Base-by-base conservation (phyloP, 1,139 yeast species). In the Spencermartinsiella ligniputridi region DNA sequence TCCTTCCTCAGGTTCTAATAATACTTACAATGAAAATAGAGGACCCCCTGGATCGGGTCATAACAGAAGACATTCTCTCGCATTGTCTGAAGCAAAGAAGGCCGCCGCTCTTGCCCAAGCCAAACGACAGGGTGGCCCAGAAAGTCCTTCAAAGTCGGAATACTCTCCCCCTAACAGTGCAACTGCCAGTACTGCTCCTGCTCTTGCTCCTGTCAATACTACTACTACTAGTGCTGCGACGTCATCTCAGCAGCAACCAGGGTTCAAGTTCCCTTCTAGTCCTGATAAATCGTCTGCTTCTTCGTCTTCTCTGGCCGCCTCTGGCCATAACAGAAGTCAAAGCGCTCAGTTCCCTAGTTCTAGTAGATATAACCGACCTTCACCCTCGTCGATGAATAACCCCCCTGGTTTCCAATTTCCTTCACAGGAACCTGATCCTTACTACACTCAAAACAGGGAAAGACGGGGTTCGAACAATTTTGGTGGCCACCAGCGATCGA, bases 71-170 rank as follows among this genome's bases (percentile, higher is more conserved):
- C 98, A 92, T 61, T 89, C 97, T 0, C 70, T 92, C 50, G 97
- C 96, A 1, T 72, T 92, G 48, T 83, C 83, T 47, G 98, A 92
- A 65, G 98, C 98, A n/a, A 90, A 87, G 57, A 83, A 84, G 55
- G 97, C 97, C 3, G 98, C 98, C 13, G 96, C 96, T 6, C 80
- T 79, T 57, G 90, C 89, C 41, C 96, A 88, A 64, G 81, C 83
- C 2, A 58, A 62, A 42, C 61, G 69, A 72, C 78, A 63, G 33
- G 32, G 32, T 8, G 46, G 48, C 12, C 27, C 46, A 4, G 46
- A 36, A 36, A 42, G 55, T 24, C 44, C 60, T 22, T 36, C 51
- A 24, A 36, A 44, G 13, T 22, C 39, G 4, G 47, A 39, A 3
- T 37, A 35, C 8, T 37, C 48, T 3, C 38, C 47, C 9, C 34